Base-by-base conservation (phyloP, 2,329 filamentous ascomycete genomes). In the Cytospora piceae region DNA sequence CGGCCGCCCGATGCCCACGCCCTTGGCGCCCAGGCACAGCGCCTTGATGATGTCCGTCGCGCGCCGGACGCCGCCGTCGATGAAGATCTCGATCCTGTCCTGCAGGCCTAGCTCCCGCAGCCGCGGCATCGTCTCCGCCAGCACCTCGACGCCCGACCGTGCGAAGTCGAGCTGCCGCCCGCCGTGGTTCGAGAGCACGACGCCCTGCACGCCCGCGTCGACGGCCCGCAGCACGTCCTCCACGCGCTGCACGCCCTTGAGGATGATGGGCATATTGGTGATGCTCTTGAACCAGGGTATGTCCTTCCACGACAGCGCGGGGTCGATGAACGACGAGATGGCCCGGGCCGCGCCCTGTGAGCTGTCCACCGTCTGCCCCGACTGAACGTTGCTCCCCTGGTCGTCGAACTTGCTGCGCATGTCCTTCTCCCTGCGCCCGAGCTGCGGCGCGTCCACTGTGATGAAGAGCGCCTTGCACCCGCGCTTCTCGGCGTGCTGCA, bases 401-500 rank as follows among this genome's bases (percentile, higher is more conserved):
- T 97, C 94, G 46, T 87, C 87, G 75, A 96, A 96, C 78, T 98
- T 98, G 70, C 86, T 87, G 49, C 95, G 91, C 95, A 98, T 98
- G 77, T 98, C 95, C 82, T 98, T 99, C 78, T 99, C 95, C 71
- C 95, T 86, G 49, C 95, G 89, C 52, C 95, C 95, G 27, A 99
- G 88, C 78, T 98, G 94, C 7, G 95, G 95, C 61, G 95, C 95
- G 77, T 99, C 95, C 63, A 99, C 95, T 2, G 95, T 99, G 80
- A 99, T 97, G 83, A 99, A 99, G 22, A 99, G 87, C 12, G 90
- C 95, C 79, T 92, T 95, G 84, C 95, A 98, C 32, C 95, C 95
- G 64, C 95, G 90, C 74, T 82, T 82, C 80, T 99, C 95, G 67
- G 95, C 95, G 78, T 98, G 93, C 79, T 94, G 78, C 58, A 99